Evolutionary conservation across 345 rosid species (phyloP).

Genomic region (Acer saccharum): DNA sequence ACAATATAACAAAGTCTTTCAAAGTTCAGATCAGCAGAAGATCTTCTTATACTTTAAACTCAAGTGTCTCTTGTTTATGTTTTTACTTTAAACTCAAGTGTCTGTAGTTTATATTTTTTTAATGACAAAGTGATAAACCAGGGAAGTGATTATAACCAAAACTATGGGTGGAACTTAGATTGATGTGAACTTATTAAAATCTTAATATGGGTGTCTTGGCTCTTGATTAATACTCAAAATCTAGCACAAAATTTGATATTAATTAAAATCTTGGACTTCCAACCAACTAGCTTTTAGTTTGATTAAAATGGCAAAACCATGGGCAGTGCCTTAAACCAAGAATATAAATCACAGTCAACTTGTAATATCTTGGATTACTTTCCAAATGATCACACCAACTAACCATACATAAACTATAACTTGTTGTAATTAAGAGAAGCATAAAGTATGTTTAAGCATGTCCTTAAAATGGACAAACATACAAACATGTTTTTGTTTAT

Average conservation of each 20-base stretch:
- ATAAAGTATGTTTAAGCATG: neutral
- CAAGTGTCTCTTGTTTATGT: no score
- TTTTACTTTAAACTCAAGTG: no score
- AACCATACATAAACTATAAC: neutral
- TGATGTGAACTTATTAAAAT: neutral
- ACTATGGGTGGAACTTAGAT: neutral
- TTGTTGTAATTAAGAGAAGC: neutral
- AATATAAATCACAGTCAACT: neutral
- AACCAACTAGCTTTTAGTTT: neutral
- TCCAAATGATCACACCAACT: neutral
- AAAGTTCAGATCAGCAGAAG: no score
- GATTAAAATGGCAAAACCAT: conserved; percentile 16
- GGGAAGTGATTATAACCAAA: neutral
- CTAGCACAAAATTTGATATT: neutral
- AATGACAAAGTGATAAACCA: neutral
- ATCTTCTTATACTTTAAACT: no score
- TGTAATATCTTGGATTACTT: neutral
- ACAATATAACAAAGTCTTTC: no score
- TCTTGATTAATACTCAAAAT: neutral
- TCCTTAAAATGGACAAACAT: no score
- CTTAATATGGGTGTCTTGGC: neutral
- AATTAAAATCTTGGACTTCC: neutral
- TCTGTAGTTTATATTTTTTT: no score
- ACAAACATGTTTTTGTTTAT: no score
- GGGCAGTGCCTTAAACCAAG: conserved; percentile 13